A percentile compares a stretch with the other conserved stretches of the same genome.
Evolutionary conservation across 768 basidiomycete species (phyloP).

Genomic region (Epithele typhae): DNA sequence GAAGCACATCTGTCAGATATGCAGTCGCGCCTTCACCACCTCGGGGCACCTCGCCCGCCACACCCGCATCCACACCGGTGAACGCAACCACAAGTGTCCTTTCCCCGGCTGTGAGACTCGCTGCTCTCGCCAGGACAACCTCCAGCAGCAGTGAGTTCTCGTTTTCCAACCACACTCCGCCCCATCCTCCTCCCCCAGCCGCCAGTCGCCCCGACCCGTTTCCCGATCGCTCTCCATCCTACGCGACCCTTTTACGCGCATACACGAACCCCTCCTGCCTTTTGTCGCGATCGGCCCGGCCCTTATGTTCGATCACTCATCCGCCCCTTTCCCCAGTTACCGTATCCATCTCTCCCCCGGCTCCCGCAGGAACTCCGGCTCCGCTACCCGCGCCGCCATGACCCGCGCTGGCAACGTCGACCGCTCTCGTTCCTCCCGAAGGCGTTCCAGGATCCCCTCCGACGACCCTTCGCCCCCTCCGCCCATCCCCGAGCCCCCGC

Average conservation of each 20-base stretch:
- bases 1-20: slow-evolving; percentile 62
- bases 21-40: slow-evolving; percentile 80
- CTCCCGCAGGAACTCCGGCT: slow-evolving; percentile 59
- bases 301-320: background rate
- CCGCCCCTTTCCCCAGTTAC: slow-evolving; percentile 47
- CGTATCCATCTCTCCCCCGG: slow-evolving; percentile 80
- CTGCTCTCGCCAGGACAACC: slow-evolving; percentile 87
- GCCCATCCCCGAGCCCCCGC: slow-evolving; percentile 14
- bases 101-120: slow-evolving; percentile 94
- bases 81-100: slow-evolving; percentile 88
- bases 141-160: slow-evolving; percentile 55
- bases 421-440: slow-evolving; percentile 11
- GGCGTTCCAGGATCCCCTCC: slow-evolving; percentile 12
- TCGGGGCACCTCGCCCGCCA: slow-evolving; percentile 87
- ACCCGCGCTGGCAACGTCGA: slow-evolving; percentile 33
- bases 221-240: no score
- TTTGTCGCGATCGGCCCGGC: background rate
- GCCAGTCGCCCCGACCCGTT: no score
- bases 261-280: no score
- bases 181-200: background rate
- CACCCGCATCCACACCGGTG: slow-evolving; percentile 87
- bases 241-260: no score
- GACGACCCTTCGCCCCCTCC: slow-evolving; percentile 3
- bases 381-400: slow-evolving; percentile 53
- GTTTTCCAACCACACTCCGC: background rate